A percentile compares a stretch with the other conserved stretches of the same genome.
Evolutionary conservation across 2,329 filamentous ascomycete genomes (phyloP).

Genomic region (Xylaria digitata): DNA sequence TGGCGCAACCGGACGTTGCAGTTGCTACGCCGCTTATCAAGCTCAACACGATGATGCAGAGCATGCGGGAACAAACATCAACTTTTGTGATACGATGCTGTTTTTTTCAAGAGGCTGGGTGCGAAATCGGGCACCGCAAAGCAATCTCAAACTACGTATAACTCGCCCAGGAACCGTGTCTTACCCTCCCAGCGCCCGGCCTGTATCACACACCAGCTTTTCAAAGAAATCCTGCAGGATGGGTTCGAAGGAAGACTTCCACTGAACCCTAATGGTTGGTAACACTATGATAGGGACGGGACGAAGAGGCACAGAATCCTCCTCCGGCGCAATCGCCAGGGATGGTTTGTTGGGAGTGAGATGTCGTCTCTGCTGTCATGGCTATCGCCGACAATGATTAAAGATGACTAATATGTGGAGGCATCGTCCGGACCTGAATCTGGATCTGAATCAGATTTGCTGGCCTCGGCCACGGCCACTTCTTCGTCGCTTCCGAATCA

Average conservation of each 20-base stretch:
- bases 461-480: neutral
- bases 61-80: slow-evolving; percentile 2
- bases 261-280: slow-evolving; percentile 6
- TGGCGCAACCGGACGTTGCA: neutral
- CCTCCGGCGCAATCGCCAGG: neutral
- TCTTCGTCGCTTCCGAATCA: slow-evolving; percentile 5
- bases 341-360: neutral
- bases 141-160: neutral
- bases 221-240: slow-evolving; percentile 30
- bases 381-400: neutral
- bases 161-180: neutral
- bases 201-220: neutral
- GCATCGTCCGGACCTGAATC: slow-evolving; percentile 8
- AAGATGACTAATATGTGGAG: slow-evolving; percentile 1
- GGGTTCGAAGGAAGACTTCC: slow-evolving; percentile 8
- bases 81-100: neutral
- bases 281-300: slow-evolving; percentile 11
- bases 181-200: slow-evolving; percentile 4
- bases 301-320: slow-evolving; percentile 11
- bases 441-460: neutral
- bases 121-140: slow-evolving; percentile 20
- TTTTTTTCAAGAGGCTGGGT: neutral
- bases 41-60: neutral
- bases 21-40: neutral
- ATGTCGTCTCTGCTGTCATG: neutral